Evolutionary conservation across 164 flowering plant genomes (phyloP).

Genomic region (Annona cherimola): DNA sequence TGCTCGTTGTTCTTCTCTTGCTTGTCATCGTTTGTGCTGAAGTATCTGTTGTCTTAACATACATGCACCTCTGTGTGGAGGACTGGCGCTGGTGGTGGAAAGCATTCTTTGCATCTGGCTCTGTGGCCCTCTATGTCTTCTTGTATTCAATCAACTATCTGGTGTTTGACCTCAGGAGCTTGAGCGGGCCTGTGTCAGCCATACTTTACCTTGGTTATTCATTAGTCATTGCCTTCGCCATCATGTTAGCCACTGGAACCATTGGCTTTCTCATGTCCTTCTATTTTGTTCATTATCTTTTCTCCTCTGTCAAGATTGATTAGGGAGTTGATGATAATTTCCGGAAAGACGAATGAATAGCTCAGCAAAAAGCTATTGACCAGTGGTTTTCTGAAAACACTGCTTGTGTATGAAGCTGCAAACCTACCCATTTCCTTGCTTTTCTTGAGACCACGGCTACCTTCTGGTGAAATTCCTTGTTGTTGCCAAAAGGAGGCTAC

Average conservation of each 20-base stretch:
- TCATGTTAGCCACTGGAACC: conserved; percentile 32
- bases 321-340: conserved; percentile 3
- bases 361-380: neutral
- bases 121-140: conserved; percentile 30
- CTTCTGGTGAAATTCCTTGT: neutral
- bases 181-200: conserved; percentile 35
- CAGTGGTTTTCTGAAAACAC: neutral
- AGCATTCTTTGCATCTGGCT: conserved; percentile 36
- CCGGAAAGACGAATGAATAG: neutral
- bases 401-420: neutral
- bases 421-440: neutral
- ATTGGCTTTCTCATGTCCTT: conserved; percentile 29
- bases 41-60: conserved; percentile 34
- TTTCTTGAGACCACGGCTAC: neutral
- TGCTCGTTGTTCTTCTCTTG: conserved; percentile 27
- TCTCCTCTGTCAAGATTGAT: conserved; percentile 32
- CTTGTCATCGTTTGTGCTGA: conserved; percentile 34
- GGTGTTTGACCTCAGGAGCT: conserved; percentile 27
- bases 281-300: conserved; percentile 34
- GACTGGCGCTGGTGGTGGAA: conserved; percentile 45
- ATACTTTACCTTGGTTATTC: conserved; percentile 31
- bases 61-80: conserved; percentile 37
- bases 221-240: conserved; percentile 28
- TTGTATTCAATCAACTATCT: conserved; percentile 31
- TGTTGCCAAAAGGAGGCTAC: neutral